Base-by-base conservation (phyloP, 495 filamentous ascomycete species). In the Aspergillus sparsus region DNA sequence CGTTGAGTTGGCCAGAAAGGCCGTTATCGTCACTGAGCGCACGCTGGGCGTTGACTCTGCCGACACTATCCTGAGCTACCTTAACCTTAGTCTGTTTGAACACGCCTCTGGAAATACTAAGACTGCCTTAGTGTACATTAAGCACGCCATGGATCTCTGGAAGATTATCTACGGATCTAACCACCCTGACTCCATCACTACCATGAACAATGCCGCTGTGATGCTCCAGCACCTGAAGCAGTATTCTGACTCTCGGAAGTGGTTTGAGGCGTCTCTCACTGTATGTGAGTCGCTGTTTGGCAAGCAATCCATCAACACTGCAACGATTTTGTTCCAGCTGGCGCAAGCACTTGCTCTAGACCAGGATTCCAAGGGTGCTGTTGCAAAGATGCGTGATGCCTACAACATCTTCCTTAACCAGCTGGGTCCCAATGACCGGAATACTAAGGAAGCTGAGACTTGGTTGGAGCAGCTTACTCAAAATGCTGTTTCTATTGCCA, bases 101-200 rank as follows among this genome's bases (percentile, higher is more conserved):
- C 95, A 99, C 71, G 89, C 90, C 54, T 89, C 83, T 49, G 90
- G 91, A 55, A 93, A 97, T 69, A 96, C 92, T 63, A 86, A 87
- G 75, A 78, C 82, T 44, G 95, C 93, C 15, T 77, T 99, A 50
- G 78, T 81, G 2, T 97, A 95, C 72, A 85, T 96, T 62, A 90
- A 89, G 69, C 95, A 98, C 68, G 94, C 95, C 11, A 85, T 99
- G 68, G 88, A 94, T 64, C 80, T 98, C 57, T 97, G 92, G 93
- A 97, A 97, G 81, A 83, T 97, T 71, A 92, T 97, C 70, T 98
- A 96, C 69, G 95, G 95, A 45, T 75, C 86, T 11, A 88, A 89
- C 68, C 95, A 99, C 75, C 95, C 95, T 3, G 95, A 99, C 74
- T 94, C 91, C 13, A 96, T 98, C 76, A 99, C 95, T 11, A 97